Evolutionary conservation across 176 grass and related monocot genomes (phyloP), one percentile per base, ranked within the genome.

Genomic region (Tillandsia fasciculata): DNA sequence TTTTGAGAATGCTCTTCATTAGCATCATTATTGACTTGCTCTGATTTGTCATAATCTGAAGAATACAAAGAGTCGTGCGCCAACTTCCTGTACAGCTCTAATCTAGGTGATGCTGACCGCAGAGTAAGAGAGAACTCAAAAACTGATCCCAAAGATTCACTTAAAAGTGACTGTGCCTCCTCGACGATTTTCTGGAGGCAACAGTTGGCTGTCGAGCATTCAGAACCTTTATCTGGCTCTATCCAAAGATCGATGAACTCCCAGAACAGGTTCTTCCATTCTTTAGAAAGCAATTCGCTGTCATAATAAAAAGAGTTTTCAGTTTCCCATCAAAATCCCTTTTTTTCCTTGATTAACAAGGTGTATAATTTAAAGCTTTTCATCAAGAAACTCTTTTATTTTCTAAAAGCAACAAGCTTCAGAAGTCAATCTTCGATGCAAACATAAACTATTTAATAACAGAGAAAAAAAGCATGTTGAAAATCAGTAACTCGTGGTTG

Each of bases 111-210:
- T 65, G 94, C 79, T 28, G 89, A 90, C 83, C 94, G 82, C 81
- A 97, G 94, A 70, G 84, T 83, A 80, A 97, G 84, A 85, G 94
- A 92, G 54, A 97, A 86, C 65, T 92, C 94, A 75, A 97, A 92
- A 74, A 97, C 68, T 63, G 82, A 85, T 81, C 83, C 77, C 28
- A 97, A 74, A 48, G 81, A 77, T 58, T 87, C 77, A 10, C 78
- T 97, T 51, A 97, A 80, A 83, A 97, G 72, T 61, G 82, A 81
- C 22, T 28, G 76, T 52, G 81, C 82, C 77, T 90, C 86, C 15
- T 88, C 78, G 49, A 87, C 74, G 76, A 97, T 90, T 78, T 80
- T 85, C 65, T 90, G 79, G 26, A 81, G 51, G 56, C 94, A 97
- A 71, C 94, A 97, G 84, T 85, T 97, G 67, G 89, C 86, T 7